These are phyloP conservation scores for Blastocystis sp. DNA, from an alignment of 352 stramenopile species.

Conservation along the genomic window DNA sequence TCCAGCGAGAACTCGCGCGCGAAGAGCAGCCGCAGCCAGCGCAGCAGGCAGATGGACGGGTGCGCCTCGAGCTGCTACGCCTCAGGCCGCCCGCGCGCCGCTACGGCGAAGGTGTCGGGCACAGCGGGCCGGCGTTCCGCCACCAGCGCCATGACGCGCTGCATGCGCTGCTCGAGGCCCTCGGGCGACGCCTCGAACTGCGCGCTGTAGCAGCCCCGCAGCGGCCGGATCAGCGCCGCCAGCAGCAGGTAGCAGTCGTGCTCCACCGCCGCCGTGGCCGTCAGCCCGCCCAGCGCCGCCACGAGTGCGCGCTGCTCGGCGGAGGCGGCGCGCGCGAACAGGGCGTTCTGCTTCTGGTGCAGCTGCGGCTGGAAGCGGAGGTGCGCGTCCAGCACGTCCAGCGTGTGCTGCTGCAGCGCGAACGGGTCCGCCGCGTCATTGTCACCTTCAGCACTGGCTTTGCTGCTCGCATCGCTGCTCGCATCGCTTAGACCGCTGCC, in stretches of 20 bases:
- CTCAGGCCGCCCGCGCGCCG: neutral
- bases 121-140: neutral
- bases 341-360: neutral
- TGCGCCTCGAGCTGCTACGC: neutral
- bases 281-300: neutral
- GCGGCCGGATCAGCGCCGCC: neutral
- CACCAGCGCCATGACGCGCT: constrained; percentile 11
- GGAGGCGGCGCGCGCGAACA: neutral
- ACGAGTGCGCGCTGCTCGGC: neutral
- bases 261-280: neutral
- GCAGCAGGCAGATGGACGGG: constrained; percentile 22
- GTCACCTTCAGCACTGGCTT: too few relatives aligned
- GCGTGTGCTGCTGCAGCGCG: neutral
- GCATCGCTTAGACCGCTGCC: neutral
- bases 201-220: neutral
- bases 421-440: neutral
- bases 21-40: constrained; percentile 15
- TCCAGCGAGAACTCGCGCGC: constrained; percentile 7
- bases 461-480: neutral
- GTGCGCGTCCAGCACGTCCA: constrained; percentile 45
- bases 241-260: constrained; percentile 56
- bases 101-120: neutral
- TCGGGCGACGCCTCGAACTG: neutral
- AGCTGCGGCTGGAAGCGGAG: constrained; percentile 3
- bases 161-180: neutral